Percentiles rank a stretch among this genome's conserved stretches.
Evolutionary conservation across 108 stramenopile genomes (phyloP).

Genomic region (Skeletonema costatum): DNA sequence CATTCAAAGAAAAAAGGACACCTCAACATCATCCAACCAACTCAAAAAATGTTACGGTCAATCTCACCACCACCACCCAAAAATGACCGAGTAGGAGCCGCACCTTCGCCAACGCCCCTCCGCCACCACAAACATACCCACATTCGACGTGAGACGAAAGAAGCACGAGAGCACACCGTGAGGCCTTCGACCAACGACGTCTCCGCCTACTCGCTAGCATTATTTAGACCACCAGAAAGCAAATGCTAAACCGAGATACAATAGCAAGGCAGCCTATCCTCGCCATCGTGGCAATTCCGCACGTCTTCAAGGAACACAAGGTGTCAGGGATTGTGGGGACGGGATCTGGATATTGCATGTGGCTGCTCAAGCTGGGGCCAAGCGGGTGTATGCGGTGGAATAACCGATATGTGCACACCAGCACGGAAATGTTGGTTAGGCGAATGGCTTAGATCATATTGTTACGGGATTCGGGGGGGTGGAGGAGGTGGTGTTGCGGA

Average conservation of each 20-base stretch:
- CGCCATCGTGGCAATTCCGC: conserved; percentile 75
- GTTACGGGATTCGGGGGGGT: conserved; percentile 97
- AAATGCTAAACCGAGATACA: conserved; percentile 98
- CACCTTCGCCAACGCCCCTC: conserved; percentile 67
- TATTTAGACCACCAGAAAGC: conserved; percentile 98
- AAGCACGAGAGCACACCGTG: conserved; percentile 80
- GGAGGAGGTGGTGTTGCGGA: too few relatives aligned
- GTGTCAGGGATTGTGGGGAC: too few relatives aligned
- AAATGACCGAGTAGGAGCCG: conserved; percentile 3
- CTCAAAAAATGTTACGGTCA: too few relatives aligned
- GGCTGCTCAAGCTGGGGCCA: too few relatives aligned
- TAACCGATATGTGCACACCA: conserved; percentile 95
- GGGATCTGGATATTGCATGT: too few relatives aligned
- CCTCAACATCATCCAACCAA: too few relatives aligned
- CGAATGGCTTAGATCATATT: conserved; percentile 91
- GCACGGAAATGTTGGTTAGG: conserved; percentile 87
- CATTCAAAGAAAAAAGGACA: too few relatives aligned
- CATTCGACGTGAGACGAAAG: conserved; percentile 78
- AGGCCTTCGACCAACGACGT: conserved; percentile 96
- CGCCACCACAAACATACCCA: conserved; percentile 76
- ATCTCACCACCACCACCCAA: too few relatives aligned
- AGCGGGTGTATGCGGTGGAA: too few relatives aligned
- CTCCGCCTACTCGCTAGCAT: conserved; percentile 93
- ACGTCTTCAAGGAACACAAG: too few relatives aligned
- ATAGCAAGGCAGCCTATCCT: conserved; percentile 97